Percentiles rank a stretch among this genome's conserved stretches.
phyloP scores from a whole-genome alignment of 768 basidiomycete species.

The Suillus clintonianus region DNA sequence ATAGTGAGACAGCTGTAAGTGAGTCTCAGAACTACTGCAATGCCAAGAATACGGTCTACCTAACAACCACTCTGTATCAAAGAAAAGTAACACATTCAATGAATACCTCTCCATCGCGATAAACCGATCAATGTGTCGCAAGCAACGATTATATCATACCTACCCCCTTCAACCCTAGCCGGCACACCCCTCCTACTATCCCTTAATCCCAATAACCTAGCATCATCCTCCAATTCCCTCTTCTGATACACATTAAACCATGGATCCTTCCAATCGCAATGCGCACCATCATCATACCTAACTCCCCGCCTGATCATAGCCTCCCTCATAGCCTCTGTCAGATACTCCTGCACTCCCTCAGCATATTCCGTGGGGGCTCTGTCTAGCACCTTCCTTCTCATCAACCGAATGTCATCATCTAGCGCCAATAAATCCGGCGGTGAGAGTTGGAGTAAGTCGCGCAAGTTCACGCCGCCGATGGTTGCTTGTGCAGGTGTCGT shows the following conservation, averaged over 20 bases:
- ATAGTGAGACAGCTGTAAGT: background rate
- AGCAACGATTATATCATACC: background rate
- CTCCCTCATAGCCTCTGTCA: background rate
- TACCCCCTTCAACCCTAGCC: background rate
- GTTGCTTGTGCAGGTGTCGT: background rate
- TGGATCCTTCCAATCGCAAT: background rate
- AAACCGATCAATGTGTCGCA: background rate
- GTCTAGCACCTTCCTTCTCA: background rate
- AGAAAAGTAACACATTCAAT: background rate
- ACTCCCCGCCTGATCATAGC: background rate
- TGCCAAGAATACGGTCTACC: background rate
- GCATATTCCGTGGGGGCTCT: background rate
- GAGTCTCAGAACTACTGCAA: background rate
- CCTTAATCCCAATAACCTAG: background rate
- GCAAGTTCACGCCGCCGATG: background rate
- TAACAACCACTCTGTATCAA: background rate
- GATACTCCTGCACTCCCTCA: background rate
- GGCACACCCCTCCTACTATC: background rate
- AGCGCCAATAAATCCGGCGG: background rate
- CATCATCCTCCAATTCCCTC: background rate
- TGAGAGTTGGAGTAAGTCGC: background rate
- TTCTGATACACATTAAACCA: background rate
- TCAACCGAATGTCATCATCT: background rate
- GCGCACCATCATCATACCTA: background rate
- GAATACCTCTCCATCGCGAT: constrained; percentile 2